Base-by-base conservation (phyloP, 1,284 basidiomycete genomes). In the Tilletia caries region DNA sequence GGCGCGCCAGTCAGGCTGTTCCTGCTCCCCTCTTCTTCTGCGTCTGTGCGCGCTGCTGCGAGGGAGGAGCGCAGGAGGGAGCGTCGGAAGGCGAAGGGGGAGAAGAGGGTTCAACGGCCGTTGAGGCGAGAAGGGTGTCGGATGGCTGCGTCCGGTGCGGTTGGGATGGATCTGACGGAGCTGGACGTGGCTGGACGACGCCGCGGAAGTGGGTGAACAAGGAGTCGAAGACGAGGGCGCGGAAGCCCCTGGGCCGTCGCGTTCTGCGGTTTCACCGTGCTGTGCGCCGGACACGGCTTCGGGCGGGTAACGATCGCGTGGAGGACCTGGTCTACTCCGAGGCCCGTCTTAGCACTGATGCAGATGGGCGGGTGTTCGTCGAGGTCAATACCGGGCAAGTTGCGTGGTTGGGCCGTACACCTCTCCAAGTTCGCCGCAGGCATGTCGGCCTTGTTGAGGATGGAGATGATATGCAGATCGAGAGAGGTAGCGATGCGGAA, bases 191-290 rank as follows among this genome's bases (percentile, higher is more conserved):
- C n/a, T n/a, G n/a, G 64, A 99, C 93, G 25, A 98, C 96, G 20
- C 96, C 96, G 69, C 94, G 89, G 85, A 95, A 99, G 75, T 92
- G 89, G 84, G 98, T 95, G 83, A 96, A 98, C 79, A 93, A 97
- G 75, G 69, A 75, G 64, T 99, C 96, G 77, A 99, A 98, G 32
- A 97, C 87, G 69, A 98, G 88, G 0, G 92, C 94, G 72, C 92
- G 90, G 37, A 82, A 72, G 0, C 79, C 78, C n/a, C n/a, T 1
- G 70, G 71, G 6, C 72, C 74, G 32, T 75, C 73, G 23, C 79
- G 69, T 2, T 73, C 73, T 34, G 74, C 71, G 37, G 76, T 25
- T 58, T 72, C 70, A n/a, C 75, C 75, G 6, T 67, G 66, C 50
- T 78, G 73, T 0, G 75, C 73, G 32, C 77, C 76, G 1, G 69